A percentile compares a stretch with the other conserved stretches of the same genome.
Conservation (phyloP, 1,284 basidiomycete species). For the Leccinum pachyderme region DNA sequence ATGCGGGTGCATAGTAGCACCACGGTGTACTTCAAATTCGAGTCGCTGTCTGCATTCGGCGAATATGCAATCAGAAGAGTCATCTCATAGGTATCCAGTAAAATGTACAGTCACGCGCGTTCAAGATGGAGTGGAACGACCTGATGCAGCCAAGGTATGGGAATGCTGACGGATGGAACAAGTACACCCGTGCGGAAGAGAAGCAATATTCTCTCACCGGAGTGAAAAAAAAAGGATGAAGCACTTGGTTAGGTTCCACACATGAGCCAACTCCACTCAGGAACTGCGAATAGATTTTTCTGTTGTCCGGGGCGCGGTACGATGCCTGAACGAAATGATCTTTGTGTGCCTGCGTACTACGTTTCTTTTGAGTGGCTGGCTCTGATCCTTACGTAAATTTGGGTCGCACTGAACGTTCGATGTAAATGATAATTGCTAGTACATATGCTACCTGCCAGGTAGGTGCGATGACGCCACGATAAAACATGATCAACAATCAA, state of each 20-base stretch:
- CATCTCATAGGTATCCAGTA: neutral
- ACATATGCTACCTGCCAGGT: neutral
- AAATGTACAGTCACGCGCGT: neutral
- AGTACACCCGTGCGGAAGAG: neutral
- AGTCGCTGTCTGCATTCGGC: neutral
- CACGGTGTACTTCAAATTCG: neutral
- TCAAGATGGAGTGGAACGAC: neutral
- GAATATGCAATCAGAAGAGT: neutral
- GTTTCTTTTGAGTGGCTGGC: no score
- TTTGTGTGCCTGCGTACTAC: no score
- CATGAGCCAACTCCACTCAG: neutral
- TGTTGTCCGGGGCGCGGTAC: neutral
- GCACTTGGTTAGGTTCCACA: neutral
- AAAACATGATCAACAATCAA: neutral
- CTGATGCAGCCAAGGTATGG: neutral
- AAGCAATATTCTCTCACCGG: neutral
- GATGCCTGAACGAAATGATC: neutral
- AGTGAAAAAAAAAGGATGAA: neutral
- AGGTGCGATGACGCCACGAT: neutral
- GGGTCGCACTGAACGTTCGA: no score
- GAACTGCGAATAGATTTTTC: neutral
- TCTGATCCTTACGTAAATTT: neutral
- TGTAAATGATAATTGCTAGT: no score
- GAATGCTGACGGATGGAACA: neutral
- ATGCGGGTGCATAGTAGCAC: neutral